Evolutionary conservation across 352 stramenopile genomes (phyloP).

Genomic region (Pythium sp.): DNA sequence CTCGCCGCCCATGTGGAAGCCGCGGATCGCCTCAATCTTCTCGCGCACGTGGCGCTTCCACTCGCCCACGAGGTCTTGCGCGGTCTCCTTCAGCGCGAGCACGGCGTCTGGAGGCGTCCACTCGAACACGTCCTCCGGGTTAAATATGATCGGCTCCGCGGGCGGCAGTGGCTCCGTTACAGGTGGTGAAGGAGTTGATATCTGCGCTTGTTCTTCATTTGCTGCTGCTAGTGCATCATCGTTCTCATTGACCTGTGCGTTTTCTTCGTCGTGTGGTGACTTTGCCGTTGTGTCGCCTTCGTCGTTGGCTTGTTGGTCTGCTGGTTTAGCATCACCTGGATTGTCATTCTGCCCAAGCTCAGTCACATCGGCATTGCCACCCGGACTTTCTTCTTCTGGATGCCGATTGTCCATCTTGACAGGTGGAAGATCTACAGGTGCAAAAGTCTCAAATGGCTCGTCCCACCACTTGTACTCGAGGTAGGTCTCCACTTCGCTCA

Average conservation of each 20-base stretch:
- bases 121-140: slow-evolving; percentile 63
- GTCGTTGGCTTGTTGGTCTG: no score
- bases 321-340: neutral
- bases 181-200: neutral
- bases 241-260: neutral
- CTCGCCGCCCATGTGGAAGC: slow-evolving; percentile 56
- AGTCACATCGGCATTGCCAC: neutral
- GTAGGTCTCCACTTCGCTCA: slow-evolving; percentile 38
- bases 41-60: slow-evolving; percentile 48
- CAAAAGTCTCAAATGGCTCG: slow-evolving; percentile 18
- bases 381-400: neutral
- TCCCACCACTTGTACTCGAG: slow-evolving; percentile 50
- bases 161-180: neutral
- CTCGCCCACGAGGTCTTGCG: slow-evolving; percentile 20
- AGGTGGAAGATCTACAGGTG: neutral
- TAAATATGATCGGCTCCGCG: slow-evolving; percentile 22
- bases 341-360: neutral
- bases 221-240: neutral
- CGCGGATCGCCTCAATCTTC: slow-evolving; percentile 43
- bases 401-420: neutral
- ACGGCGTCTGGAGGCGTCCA: slow-evolving; percentile 39
- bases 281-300: neutral
- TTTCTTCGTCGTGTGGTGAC: neutral
- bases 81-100: slow-evolving; percentile 16
- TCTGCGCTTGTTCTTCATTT: neutral